A percentile compares a stretch with the other conserved stretches of the same genome.
Conservation (phyloP, 2,329 filamentous ascomycete species). For the Cercospora nicotianae region DNA sequence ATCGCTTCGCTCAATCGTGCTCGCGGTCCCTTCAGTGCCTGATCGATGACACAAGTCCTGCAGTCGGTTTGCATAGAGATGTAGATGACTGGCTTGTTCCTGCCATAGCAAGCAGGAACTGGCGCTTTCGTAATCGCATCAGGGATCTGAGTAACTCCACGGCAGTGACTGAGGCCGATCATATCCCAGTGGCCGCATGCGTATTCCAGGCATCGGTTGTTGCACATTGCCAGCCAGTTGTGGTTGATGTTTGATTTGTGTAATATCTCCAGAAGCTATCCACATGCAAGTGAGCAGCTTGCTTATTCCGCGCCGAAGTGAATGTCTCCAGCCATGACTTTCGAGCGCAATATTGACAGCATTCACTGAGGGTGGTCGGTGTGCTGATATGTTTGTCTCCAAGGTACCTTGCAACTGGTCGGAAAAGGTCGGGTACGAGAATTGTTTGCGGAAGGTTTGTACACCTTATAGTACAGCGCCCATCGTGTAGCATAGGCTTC, state of each 20-base stretch:
- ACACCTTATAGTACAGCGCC: not conserved
- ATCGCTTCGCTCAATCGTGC: not conserved
- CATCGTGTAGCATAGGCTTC: not conserved
- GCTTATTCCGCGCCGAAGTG: not conserved
- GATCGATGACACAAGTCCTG: not conserved
- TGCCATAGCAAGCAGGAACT: not conserved
- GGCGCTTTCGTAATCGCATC: not conserved
- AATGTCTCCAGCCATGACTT: not conserved
- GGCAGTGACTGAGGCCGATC: not conserved
- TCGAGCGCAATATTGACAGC: not conserved
- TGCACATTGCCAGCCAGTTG: not conserved
- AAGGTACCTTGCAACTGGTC: not conserved
- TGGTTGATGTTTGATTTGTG: not conserved
- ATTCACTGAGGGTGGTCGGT: not conserved
- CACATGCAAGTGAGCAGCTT: not conserved
- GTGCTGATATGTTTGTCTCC: not conserved
- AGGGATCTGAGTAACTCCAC: not conserved
- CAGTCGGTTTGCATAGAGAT: not conserved
- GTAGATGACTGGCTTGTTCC: not conserved
- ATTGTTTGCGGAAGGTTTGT: not conserved
- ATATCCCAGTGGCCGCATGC: not conserved
- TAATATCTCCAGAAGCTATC: not conserved
- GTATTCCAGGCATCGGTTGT: constrained; percentile 4
- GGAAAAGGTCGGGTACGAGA: not conserved
- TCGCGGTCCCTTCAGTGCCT: not conserved